Evolutionary conservation across 352 stramenopile genomes (phyloP).

Genomic region (Poterioochromonas sp.): DNA sequence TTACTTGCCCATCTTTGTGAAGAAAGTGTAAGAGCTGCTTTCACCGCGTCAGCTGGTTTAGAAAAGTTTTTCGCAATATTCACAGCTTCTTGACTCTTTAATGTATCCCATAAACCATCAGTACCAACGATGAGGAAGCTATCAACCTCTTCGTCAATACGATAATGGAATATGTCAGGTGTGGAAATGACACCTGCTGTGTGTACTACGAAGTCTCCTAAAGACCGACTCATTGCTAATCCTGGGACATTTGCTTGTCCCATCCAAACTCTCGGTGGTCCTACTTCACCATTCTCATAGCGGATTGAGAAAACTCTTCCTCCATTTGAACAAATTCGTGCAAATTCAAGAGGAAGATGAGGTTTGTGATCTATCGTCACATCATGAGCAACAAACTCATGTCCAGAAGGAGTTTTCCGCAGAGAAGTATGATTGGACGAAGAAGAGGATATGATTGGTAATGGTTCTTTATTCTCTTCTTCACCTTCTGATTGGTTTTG

Average conservation of each 20-base stretch:
- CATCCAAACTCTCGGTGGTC: conserved; percentile 90
- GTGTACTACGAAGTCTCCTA: conserved; percentile 82
- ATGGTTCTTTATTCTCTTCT: not conserved
- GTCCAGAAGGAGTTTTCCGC: not conserved
- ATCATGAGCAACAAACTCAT: conserved; percentile 39
- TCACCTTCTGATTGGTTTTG: too few relatives aligned
- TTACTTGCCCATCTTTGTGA: conserved; percentile 1
- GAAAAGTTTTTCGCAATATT: conserved; percentile 40
- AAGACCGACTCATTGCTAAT: conserved; percentile 90
- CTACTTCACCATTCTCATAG: conserved; percentile 95
- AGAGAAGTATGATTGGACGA: not conserved
- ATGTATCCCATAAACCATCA: conserved; percentile 97
- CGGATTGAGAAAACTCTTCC: conserved; percentile 93
- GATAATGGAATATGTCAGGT: conserved; percentile 79
- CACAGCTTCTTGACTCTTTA: conserved; percentile 86
- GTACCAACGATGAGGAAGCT: conserved; percentile 78
- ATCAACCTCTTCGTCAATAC: conserved; percentile 47
- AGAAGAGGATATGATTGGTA: not conserved
- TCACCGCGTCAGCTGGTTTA: not conserved
- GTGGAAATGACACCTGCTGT: conserved; percentile 84
- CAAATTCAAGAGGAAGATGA: conserved; percentile 84
- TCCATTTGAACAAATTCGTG: conserved; percentile 76
- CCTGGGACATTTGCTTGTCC: conserved; percentile 95
- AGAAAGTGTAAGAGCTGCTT: not conserved
- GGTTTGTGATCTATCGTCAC: conserved; percentile 73